Evolutionary conservation across 2,329 filamentous ascomycete species (phyloP).

Genomic region (Colletotrichum limetticola): DNA sequence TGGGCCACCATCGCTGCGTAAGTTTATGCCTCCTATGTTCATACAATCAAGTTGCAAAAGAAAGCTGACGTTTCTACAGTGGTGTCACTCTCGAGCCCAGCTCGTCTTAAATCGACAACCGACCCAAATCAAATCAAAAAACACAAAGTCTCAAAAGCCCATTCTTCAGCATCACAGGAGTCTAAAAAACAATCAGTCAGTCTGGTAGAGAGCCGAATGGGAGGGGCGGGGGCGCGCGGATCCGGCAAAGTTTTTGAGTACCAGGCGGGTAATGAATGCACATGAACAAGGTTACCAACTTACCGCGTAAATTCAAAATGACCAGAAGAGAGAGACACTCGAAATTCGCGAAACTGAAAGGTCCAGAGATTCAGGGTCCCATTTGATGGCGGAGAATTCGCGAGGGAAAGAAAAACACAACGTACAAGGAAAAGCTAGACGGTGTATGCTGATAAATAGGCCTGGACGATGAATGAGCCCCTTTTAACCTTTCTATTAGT

Average conservation of each 20-base stretch:
- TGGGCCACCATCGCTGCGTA: conserved; percentile 85
- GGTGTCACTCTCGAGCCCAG: conserved; percentile 66
- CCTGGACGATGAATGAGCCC: conserved; percentile 26
- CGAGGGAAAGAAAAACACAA: conserved; percentile 9
- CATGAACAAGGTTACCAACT: conserved; percentile 22
- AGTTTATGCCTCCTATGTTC: conserved; percentile 45
- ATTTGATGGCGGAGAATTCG: conserved; percentile 13
- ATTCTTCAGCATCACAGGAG: conserved; percentile 34
- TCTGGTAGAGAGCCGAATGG: conserved; percentile 28
- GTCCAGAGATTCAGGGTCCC: conserved; percentile 1
- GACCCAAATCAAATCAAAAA: conserved; percentile 7
- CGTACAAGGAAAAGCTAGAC: conserved; percentile 18
- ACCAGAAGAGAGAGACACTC: neutral
- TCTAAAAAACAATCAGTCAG: conserved; percentile 26
- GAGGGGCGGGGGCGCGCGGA: neutral
- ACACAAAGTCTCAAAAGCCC: conserved; percentile 23
- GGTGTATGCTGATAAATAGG: conserved; percentile 34
- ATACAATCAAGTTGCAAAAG: neutral
- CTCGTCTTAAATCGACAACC: conserved; percentile 49
- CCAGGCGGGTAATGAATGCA: conserved; percentile 34
- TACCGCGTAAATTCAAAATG: conserved; percentile 24
- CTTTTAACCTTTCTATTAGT: conserved; percentile 14
- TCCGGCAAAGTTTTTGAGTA: conserved; percentile 25
- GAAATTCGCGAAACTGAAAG: conserved; percentile 4
- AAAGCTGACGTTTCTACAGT: conserved; percentile 47